Percentiles rank a stretch among this genome's conserved stretches.
Conservation (phyloP, 768 basidiomycete genomes). For the Ramaria sp. region DNA sequence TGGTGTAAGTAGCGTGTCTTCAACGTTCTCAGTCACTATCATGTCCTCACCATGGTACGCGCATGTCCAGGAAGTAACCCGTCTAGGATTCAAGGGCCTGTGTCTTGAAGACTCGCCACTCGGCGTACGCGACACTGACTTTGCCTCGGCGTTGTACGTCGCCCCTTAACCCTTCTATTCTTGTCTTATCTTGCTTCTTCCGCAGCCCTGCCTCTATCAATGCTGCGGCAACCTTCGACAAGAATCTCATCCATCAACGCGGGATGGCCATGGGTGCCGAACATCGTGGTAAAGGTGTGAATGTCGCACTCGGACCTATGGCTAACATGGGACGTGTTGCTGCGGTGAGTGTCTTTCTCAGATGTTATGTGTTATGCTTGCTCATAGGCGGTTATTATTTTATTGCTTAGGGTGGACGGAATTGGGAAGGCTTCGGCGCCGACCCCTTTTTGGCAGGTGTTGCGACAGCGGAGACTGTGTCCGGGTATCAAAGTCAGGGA, state of each 20-base stretch:
- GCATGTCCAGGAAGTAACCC: neutral
- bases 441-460: slow-evolving; percentile 86
- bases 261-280: slow-evolving; percentile 50
- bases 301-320: slow-evolving; percentile 42
- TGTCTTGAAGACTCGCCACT: slow-evolving; percentile 42
- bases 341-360: neutral
- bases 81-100: slow-evolving; percentile 32
- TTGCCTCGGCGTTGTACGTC: slow-evolving; percentile 38
- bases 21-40: neutral
- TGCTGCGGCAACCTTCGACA: slow-evolving; percentile 30
- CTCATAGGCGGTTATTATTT: neutral
- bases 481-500: slow-evolving; percentile 69
- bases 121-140: slow-evolving; percentile 39
- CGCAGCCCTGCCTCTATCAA: slow-evolving; percentile 30
- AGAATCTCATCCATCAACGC: slow-evolving; percentile 37
- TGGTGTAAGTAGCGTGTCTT: neutral
- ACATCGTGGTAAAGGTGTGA: slow-evolving; percentile 48
- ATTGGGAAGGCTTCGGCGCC: slow-evolving; percentile 94
- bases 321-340: slow-evolving; percentile 22
- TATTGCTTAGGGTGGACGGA: slow-evolving; percentile 49
- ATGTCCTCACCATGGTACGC: too few species aligned
- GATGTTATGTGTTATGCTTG: neutral
- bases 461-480: slow-evolving; percentile 62
- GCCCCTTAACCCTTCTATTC: neutral
- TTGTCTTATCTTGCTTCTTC: neutral